phyloP scores from a whole-genome alignment of 352 stramenopile genomes.

The Phytopythium montanum region DNA sequence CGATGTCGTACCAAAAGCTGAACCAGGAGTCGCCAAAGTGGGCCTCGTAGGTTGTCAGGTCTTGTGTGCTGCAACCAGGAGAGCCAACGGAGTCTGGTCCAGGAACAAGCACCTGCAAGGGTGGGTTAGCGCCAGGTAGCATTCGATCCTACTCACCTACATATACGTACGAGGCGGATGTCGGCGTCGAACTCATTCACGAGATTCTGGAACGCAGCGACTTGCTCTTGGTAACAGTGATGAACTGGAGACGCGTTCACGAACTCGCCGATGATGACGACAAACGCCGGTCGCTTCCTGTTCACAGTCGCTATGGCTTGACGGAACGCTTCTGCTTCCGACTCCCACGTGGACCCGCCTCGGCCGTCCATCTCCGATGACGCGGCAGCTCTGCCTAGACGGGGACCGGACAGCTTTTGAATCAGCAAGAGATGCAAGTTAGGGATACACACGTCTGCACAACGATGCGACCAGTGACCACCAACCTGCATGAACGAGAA shows the following conservation, averaged over 20 bases:
- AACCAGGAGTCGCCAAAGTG: slow-evolving; percentile 67
- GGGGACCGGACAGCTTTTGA: slow-evolving; percentile 49
- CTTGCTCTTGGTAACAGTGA: slow-evolving; percentile 35
- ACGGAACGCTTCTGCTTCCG: slow-evolving; percentile 36
- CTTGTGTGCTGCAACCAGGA: neutral
- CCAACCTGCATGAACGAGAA: slow-evolving; percentile 72
- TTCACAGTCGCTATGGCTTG: slow-evolving; percentile 49
- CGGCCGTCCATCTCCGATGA: slow-evolving; percentile 24
- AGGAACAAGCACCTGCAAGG: slow-evolving; percentile 46
- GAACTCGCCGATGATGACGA: slow-evolving; percentile 66
- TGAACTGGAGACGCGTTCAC: slow-evolving; percentile 35
- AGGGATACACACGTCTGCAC: neutral
- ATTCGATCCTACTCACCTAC: neutral
- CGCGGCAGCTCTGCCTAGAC: slow-evolving; percentile 31
- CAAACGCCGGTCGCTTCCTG: slow-evolving; percentile 46
- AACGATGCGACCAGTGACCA: neutral
- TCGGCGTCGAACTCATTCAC: slow-evolving; percentile 55
- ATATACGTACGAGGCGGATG: slow-evolving; percentile 53
- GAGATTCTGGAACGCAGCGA: slow-evolving; percentile 52
- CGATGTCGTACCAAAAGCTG: slow-evolving; percentile 62
- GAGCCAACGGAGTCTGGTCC: slow-evolving; percentile 21
- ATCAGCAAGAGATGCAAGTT: neutral
- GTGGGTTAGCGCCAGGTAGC: neutral
- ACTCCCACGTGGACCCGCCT: slow-evolving; percentile 46
- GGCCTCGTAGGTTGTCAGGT: slow-evolving; percentile 30